A percentile compares a stretch with the other conserved stretches of the same genome.
Conservation (phyloP, 2,329 filamentous ascomycete genomes). For the Curvularia sp. region DNA sequence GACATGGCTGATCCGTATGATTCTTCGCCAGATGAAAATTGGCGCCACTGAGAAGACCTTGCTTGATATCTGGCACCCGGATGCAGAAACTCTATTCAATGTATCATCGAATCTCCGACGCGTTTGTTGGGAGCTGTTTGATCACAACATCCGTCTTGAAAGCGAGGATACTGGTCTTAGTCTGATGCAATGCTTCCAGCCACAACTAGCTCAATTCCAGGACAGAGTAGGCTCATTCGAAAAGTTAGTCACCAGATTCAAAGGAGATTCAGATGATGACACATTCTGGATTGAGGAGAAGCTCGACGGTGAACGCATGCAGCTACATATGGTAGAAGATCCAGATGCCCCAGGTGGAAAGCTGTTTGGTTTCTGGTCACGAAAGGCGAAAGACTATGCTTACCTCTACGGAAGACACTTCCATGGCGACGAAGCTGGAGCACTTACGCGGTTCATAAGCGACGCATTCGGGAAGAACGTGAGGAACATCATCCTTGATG, state of each 20-base stretch:
- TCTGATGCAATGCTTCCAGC: slow-evolving; percentile 95
- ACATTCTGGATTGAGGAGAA: slow-evolving; percentile 99
- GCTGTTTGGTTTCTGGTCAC: slow-evolving; percentile 87
- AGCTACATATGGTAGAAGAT: slow-evolving; percentile 88
- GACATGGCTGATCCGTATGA: slow-evolving; percentile 92
- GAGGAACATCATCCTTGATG: slow-evolving; percentile 87
- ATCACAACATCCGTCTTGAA: slow-evolving; percentile 75
- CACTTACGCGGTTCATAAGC: slow-evolving; percentile 80
- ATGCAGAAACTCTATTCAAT: slow-evolving; percentile 70
- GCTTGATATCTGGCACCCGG: slow-evolving; percentile 69
- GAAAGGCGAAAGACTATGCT: slow-evolving; percentile 95
- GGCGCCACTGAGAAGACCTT: slow-evolving; percentile 88
- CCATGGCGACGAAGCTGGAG: slow-evolving; percentile 71
- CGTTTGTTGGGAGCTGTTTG: slow-evolving; percentile 92
- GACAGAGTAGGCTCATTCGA: slow-evolving; percentile 73
- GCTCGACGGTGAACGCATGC: slow-evolving; percentile 95
- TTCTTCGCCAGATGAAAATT: slow-evolving; percentile 79
- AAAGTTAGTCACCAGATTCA: slow-evolving; percentile 75
- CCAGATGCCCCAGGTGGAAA: slow-evolving; percentile 70
- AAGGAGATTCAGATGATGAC: slow-evolving; percentile 71
- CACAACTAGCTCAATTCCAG: slow-evolving; percentile 92
- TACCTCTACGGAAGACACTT: slow-evolving; percentile 87
- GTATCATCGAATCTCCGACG: slow-evolving; percentile 88
- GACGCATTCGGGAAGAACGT: slow-evolving; percentile 80
- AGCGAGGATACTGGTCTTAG: slow-evolving; percentile 76